Base-by-base conservation (phyloP, 225 moss, liverwort and hornwort species). In the Bryum argenteum region DNA sequence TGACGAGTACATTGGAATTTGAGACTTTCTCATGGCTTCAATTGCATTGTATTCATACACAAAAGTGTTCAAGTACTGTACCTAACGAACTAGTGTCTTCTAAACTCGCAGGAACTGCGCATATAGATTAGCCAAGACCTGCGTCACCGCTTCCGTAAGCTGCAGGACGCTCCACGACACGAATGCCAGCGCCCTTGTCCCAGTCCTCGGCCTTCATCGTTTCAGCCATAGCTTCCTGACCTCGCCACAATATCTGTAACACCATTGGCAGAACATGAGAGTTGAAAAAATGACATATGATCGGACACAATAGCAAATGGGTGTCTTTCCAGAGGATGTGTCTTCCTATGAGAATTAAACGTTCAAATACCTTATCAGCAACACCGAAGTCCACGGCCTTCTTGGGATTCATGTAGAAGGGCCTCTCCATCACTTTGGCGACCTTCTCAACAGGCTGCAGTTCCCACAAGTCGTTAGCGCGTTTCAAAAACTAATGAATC, bases 181-280 rank as follows among this genome's bases (percentile, higher is more conserved):
- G 92, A 77, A 99, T 94, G 70, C 98, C 98, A 41, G 98, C 98
- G 67, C 91, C 91, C 77, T 93, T 79, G 45, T 99, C 98, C 98
- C 98, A 99, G 51, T 94, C 98, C 75, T 99, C 98, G 2, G 89
- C 65, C 70, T 80, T 94, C 82, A 94, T 83, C 38, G 98, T 99
- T 83, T 91, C 94, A 45, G 98, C 94, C 98, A 99, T 99, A 65
- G 98, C 84, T 86, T 99, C 98, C 78, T 99, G 98, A 15, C 98
- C 98, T 78, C 98, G 85, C 98, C 94, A 99, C 78, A 99, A 86
- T 41, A 99, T 91, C 97, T 97, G 83, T 26, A 67, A 65, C 20
- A 76, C 62, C 57, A 52, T 28, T 50, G 10, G 26, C 15, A 73
- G 60, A n/a, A 8, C 51, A 61, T 8, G 20, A 8, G 42, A 64